phyloP scores from a whole-genome alignment of 2,329 filamentous ascomycete species.

The Phialophora chinensis region DNA sequence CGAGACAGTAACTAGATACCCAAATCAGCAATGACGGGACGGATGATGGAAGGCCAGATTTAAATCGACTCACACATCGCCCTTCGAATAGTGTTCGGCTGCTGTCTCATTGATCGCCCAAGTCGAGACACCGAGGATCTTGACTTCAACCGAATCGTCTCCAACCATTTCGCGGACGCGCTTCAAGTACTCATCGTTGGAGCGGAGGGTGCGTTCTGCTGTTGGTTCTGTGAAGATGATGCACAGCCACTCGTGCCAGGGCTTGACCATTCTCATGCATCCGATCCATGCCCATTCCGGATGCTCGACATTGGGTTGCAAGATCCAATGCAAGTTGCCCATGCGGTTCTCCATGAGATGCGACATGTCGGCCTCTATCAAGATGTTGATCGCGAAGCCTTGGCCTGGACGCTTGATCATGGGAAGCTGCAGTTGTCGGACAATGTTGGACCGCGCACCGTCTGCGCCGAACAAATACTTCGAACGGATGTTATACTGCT shows the following conservation, averaged over 20 bases:
- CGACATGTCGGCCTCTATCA: constrained; percentile 57
- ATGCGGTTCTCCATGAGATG: constrained; percentile 56
- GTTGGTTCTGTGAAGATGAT: constrained; percentile 55
- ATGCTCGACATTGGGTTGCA: constrained; percentile 60
- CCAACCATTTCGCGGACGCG: constrained; percentile 60
- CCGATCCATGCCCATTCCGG: constrained; percentile 58
- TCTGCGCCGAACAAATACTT: constrained; percentile 67
- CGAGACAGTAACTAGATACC: constrained; percentile 42
- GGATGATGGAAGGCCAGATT: background rate
- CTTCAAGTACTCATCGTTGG: constrained; percentile 54
- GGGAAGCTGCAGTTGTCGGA: constrained; percentile 55
- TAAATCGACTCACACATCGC: constrained; percentile 45
- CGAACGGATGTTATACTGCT: constrained; percentile 55
- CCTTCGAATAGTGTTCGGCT: constrained; percentile 60
- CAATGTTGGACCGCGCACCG: constrained; percentile 55
- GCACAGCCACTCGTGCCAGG: constrained; percentile 68
- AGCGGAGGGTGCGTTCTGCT: constrained; percentile 47
- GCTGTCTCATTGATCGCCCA: constrained; percentile 68
- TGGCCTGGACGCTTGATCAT: constrained; percentile 53
- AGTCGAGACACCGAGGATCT: constrained; percentile 60
- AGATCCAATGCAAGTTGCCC: constrained; percentile 66
- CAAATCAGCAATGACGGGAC: background rate
- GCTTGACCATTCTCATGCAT: constrained; percentile 65
- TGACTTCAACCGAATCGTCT: constrained; percentile 57
- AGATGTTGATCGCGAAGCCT: constrained; percentile 58